A percentile compares a stretch with the other conserved stretches of the same genome.
These are phyloP conservation scores for Favolaschia claudopus DNA, from an alignment of 768 basidiomycete genomes.

Conservation along the genomic window DNA sequence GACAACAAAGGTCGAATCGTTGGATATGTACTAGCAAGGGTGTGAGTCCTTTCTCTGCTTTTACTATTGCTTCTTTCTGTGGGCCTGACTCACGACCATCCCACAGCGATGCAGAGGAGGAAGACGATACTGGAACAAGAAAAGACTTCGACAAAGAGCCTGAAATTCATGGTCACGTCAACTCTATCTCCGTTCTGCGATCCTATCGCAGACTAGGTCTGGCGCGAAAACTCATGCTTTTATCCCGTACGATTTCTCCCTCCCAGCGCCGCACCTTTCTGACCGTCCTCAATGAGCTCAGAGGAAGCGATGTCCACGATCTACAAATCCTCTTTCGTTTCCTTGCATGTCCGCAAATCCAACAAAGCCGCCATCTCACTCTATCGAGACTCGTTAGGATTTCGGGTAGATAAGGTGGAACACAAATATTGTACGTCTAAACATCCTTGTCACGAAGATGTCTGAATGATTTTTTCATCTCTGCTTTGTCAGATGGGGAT, in stretches of 20 bases:
- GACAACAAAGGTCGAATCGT: slow-evolving; percentile 90
- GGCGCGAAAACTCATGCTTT: slow-evolving; percentile 93
- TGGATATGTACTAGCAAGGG: slow-evolving; percentile 95
- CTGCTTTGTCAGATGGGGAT: slow-evolving; percentile 71
- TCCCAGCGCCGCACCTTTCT: background rate
- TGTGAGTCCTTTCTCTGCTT: slow-evolving; percentile 57
- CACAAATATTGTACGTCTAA: slow-evolving; percentile 92
- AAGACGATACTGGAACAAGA: slow-evolving; percentile 53
- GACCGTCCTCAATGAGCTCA: slow-evolving; percentile 36
- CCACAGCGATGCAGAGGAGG: slow-evolving; percentile 52
- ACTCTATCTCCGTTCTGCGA: slow-evolving; percentile 93
- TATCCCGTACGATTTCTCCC: slow-evolving; percentile 73
- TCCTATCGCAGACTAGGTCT: slow-evolving; percentile 91
- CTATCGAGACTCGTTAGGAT: slow-evolving; percentile 90
- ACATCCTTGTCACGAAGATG: background rate
- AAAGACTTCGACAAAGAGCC: background rate
- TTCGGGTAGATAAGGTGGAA: slow-evolving; percentile 85
- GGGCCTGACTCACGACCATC: background rate
- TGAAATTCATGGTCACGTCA: slow-evolving; percentile 89
- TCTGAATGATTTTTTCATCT: slow-evolving; percentile 2
- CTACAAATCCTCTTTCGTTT: slow-evolving; percentile 86
- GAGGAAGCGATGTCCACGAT: slow-evolving; percentile 91
- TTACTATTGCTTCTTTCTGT: background rate
- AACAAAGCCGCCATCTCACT: slow-evolving; percentile 90
- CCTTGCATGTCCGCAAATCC: slow-evolving; percentile 93